Percentiles rank a stretch among this genome's conserved stretches.
Evolutionary conservation across 345 rosid genomes (phyloP).

Genomic region (Trapa bicornis): DNA sequence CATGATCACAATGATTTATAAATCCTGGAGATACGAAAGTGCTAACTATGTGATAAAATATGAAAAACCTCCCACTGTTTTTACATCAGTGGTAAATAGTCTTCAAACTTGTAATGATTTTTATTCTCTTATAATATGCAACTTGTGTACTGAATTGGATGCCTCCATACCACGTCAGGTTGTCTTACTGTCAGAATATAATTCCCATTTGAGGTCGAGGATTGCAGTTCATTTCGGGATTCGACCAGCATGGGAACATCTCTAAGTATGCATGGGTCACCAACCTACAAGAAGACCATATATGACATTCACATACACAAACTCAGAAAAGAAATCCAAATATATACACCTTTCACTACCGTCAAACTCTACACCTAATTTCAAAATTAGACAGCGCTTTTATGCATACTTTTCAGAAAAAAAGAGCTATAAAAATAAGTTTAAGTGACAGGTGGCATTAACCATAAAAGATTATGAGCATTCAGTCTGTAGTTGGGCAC

Average conservation of each 20-base stretch:
- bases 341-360: too few relatives aligned
- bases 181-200: constrained; percentile 17
- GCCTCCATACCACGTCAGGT: constrained; percentile 26
- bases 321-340: too few relatives aligned
- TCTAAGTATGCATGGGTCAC: constrained; percentile 95
- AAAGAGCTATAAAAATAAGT: too few relatives aligned
- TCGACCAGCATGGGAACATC: constrained; percentile 75
- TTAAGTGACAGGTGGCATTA: too few relatives aligned
- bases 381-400: too few relatives aligned
- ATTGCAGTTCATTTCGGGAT: constrained; percentile 28
- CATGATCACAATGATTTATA: neutral
- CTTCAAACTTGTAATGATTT: constrained; percentile 10
- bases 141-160: too few relatives aligned
- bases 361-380: too few relatives aligned
- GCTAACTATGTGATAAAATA: neutral
- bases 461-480: too few relatives aligned
- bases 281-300: constrained; percentile 52
- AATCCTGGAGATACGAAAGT: neutral
- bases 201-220: constrained; percentile 9
- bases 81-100: neutral
- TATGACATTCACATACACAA: too few relatives aligned
- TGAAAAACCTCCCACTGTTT: neutral
- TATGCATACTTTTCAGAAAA: too few relatives aligned
- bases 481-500: too few relatives aligned
- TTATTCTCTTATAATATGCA: too few relatives aligned